Conservation (phyloP, 441 rosid genomes). For the Viola pubescens region DNA sequence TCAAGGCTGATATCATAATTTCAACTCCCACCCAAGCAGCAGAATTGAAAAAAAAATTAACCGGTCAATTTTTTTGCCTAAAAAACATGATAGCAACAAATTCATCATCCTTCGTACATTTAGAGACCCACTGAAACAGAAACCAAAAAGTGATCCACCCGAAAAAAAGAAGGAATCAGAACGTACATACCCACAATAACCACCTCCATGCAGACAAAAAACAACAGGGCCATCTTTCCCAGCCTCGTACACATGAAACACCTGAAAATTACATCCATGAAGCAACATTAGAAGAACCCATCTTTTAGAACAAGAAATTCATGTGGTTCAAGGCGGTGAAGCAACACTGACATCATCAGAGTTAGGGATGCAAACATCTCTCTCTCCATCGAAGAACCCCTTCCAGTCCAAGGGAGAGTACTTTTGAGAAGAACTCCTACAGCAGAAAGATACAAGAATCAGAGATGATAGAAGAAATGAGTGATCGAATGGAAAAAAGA, state of each 20-base stretch:
- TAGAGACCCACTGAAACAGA: not conserved
- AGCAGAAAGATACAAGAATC: not conserved
- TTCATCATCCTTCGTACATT: too few species aligned
- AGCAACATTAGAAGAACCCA: not conserved
- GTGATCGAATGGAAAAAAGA: not conserved
- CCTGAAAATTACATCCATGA: constrained; percentile 38
- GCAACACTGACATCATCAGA: constrained; percentile 54
- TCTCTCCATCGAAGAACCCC: constrained; percentile 62
- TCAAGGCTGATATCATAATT: too few species aligned
- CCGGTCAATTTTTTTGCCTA: too few species aligned
- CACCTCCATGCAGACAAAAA: constrained; percentile 95
- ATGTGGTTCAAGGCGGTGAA: not conserved
- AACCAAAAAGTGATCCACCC: too few species aligned
- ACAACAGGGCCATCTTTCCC: constrained; percentile 89
- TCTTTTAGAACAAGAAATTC: not conserved
- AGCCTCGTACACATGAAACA: constrained; percentile 85
- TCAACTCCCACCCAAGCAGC: too few species aligned
- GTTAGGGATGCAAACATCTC: constrained; percentile 56
- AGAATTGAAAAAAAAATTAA: too few species aligned
- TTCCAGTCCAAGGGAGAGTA: constrained; percentile 68
- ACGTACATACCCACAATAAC: constrained; percentile 68
- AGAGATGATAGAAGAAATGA: not conserved
- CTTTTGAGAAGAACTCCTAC: constrained; percentile 49
- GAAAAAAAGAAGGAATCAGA: not conserved
- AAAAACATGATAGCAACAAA: not conserved